Percentiles rank a stretch among this genome's conserved stretches.
Conservation (phyloP, 2,329 filamentous ascomycete species). For the Exserohilum rostratum region DNA sequence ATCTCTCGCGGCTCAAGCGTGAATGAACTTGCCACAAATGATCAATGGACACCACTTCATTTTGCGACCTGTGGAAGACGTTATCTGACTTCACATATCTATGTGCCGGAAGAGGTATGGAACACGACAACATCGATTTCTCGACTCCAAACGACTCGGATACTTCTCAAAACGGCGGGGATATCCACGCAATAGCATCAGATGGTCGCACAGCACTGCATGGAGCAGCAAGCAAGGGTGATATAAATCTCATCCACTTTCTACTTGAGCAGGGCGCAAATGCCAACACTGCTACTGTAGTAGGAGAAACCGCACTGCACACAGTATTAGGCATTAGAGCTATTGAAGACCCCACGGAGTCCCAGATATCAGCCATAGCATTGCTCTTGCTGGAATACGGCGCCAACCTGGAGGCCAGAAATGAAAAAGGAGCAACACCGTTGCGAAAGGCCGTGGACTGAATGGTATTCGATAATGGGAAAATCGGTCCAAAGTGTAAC, state of each 20-base stretch:
- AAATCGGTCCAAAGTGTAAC: not conserved
- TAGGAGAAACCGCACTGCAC: not conserved
- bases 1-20: not conserved
- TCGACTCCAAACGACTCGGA: not conserved
- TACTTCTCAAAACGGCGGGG: not conserved
- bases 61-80: not conserved
- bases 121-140: not conserved
- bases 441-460: not conserved
- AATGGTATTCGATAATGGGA: constrained; percentile 13
- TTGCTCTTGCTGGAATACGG: not conserved
- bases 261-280: not conserved
- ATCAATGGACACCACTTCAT: not conserved
- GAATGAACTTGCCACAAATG: not conserved
- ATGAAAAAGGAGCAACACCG: not conserved
- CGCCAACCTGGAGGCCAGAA: not conserved
- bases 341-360: not conserved
- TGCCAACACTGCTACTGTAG: not conserved
- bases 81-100: not conserved
- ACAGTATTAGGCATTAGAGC: not conserved
- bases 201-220: not conserved
- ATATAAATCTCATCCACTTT: not conserved
- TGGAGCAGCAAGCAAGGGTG: not conserved
- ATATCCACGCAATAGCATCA: not conserved
- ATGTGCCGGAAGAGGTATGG: not conserved
- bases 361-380: not conserved